Conservation (phyloP, 768 basidiomycete species). For the Strobilomyces echinocephalus region DNA sequence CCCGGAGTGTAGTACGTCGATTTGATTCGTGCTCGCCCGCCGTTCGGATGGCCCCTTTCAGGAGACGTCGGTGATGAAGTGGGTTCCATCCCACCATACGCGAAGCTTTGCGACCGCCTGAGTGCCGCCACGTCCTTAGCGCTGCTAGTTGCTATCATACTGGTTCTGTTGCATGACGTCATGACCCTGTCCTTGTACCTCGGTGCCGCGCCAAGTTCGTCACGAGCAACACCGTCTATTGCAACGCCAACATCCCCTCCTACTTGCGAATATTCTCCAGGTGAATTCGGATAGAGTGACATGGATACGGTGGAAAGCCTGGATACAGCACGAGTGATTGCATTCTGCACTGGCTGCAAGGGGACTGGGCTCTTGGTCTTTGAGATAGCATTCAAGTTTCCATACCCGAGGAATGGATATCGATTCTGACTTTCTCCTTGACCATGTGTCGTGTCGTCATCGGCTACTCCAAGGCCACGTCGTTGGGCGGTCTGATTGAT, state of each 20-base stretch:
- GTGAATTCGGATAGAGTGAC: conserved; percentile 46
- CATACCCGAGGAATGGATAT: conserved; percentile 25
- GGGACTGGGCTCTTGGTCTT: conserved; percentile 27
- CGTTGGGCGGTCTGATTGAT: conserved; percentile 8
- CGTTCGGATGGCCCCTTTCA: conserved; percentile 27
- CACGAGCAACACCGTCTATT: conserved; percentile 36
- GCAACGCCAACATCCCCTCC: conserved; percentile 32
- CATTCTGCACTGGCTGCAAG: conserved; percentile 39
- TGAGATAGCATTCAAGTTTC: conserved; percentile 18
- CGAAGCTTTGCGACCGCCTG: conserved; percentile 34
- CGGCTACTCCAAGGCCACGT: conserved; percentile 3
- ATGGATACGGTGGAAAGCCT: conserved; percentile 40
- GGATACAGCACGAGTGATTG: conserved; percentile 38
- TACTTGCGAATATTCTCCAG: conserved; percentile 25
- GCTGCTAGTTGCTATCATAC: conserved; percentile 17
- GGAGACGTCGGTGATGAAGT: conserved; percentile 37
- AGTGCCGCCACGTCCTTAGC: conserved; percentile 20
- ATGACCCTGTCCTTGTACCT: conserved; percentile 35
- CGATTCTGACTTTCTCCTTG: conserved; percentile 11
- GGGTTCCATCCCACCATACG: conserved; percentile 54
- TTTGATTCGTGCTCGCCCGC: conserved; percentile 63
- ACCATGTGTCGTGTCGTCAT: conserved; percentile 10
- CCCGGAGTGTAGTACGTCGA: conserved; percentile 61
- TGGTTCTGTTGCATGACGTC: conserved; percentile 17
- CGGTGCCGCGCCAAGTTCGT: conserved; percentile 33